These are phyloP conservation scores for Xylariaceae sp. DNA, from an alignment of 2,329 filamentous ascomycete genomes.

Conservation along the genomic window DNA sequence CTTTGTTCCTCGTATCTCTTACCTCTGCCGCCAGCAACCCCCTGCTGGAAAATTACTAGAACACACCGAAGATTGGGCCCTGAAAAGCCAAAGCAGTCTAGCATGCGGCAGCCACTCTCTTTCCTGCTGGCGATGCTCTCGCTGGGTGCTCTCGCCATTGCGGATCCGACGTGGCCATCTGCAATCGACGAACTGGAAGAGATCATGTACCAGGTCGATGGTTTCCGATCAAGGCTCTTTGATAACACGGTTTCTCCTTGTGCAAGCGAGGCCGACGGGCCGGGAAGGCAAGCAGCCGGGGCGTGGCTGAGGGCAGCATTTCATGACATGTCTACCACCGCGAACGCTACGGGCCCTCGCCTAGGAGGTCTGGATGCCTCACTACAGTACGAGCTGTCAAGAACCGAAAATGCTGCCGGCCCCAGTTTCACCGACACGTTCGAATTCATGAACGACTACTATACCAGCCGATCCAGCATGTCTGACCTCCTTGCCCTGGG, in stretches of 20 bases:
- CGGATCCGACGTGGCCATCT: conserved; percentile 55
- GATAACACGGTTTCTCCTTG: conserved; percentile 51
- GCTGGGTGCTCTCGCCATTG: conserved; percentile 31
- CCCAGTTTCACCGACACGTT: conserved; percentile 47
- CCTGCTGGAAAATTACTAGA: no score
- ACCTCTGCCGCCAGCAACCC: no score
- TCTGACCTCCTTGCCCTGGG: conserved; percentile 52
- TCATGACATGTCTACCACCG: conserved; percentile 53
- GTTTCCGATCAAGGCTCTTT: conserved; percentile 48
- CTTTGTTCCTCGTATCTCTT: no score
- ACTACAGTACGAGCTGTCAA: conserved; percentile 49
- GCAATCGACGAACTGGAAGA: conserved; percentile 55
- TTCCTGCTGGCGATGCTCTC: conserved; percentile 29
- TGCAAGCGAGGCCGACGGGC: conserved; percentile 41
- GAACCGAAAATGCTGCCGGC: conserved; percentile 49
- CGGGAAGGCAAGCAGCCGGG: conserved; percentile 50
- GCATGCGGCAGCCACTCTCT: conserved; percentile 24
- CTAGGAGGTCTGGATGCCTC: conserved; percentile 52
- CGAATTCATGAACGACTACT: conserved; percentile 44
- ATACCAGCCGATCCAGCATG: conserved; percentile 43
- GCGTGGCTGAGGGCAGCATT: conserved; percentile 56
- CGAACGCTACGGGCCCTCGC: conserved; percentile 31
- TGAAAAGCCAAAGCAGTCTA: no score
- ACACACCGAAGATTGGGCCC: no score
- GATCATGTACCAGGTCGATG: conserved; percentile 52